Percentiles rank a stretch among this genome's conserved stretches.
These are phyloP conservation scores for Epichloe aotearoae DNA, from an alignment of 2,329 filamentous ascomycete species.

Conservation along the genomic window DNA sequence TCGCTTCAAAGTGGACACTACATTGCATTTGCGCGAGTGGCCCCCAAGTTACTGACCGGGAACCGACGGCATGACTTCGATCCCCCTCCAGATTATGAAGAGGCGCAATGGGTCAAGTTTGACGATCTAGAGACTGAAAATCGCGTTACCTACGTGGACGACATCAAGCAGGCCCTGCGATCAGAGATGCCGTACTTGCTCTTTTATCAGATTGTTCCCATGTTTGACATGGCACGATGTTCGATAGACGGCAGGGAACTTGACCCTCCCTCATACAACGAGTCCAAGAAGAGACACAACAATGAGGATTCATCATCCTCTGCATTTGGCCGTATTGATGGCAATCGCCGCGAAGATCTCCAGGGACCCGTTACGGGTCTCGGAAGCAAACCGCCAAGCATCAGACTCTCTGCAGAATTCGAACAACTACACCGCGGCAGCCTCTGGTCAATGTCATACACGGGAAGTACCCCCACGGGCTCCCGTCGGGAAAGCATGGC, in stretches of 20 bases:
- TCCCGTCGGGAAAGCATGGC: conserved; percentile 39
- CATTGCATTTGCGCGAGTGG: conserved; percentile 68
- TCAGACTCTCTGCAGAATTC: conserved; percentile 42
- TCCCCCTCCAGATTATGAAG: conserved; percentile 51
- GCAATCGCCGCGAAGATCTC: conserved; percentile 13
- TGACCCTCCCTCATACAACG: conserved; percentile 47
- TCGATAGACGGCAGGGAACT: conserved; percentile 33
- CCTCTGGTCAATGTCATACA: conserved; percentile 26
- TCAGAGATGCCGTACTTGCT: conserved; percentile 89
- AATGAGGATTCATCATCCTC: conserved; percentile 8
- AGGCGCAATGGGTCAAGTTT: conserved; percentile 78
- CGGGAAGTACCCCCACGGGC: conserved; percentile 17
- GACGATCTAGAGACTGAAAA: conserved; percentile 64
- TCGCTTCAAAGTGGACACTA: conserved; percentile 87
- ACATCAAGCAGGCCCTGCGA: conserved; percentile 61
- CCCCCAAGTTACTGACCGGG: conserved; percentile 46
- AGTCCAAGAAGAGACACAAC: conserved; percentile 29
- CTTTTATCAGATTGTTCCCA: conserved; percentile 89
- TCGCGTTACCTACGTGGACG: conserved; percentile 63
- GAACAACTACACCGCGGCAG: conserved; percentile 36
- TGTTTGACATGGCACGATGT: conserved; percentile 50
- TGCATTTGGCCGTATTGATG: neutral
- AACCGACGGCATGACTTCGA: conserved; percentile 42
- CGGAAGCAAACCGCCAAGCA: conserved; percentile 30
- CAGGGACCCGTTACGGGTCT: conserved; percentile 11